Evolutionary conservation across 768 basidiomycete genomes (phyloP).

Genomic region (Tricholoma saponaceum): DNA sequence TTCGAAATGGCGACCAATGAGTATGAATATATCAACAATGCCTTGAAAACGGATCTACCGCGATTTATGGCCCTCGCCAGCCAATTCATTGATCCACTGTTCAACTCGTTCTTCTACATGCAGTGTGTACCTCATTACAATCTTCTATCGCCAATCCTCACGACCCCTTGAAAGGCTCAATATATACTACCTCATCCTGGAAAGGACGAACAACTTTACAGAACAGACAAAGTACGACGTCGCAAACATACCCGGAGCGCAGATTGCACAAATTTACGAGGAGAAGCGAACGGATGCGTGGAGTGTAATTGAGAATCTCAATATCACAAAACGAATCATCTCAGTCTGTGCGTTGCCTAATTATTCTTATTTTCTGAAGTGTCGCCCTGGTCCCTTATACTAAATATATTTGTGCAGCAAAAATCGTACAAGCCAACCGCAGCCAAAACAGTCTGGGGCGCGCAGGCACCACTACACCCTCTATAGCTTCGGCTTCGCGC

Average conservation of each 20-base stretch:
- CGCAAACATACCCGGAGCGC: slow-evolving; percentile 55
- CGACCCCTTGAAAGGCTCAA: slow-evolving; percentile 58
- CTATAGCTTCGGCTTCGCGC: slow-evolving; percentile 34
- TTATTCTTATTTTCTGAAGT: background rate
- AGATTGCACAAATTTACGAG: slow-evolving; percentile 78
- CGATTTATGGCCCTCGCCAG: slow-evolving; percentile 87
- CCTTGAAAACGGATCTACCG: slow-evolving; percentile 89
- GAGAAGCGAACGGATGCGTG: slow-evolving; percentile 80
- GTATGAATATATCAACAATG: slow-evolving; percentile 89
- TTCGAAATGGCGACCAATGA: slow-evolving; percentile 90
- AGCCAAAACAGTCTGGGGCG: slow-evolving; percentile 29
- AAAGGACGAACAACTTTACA: slow-evolving; percentile 88
- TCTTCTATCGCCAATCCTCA: background rate
- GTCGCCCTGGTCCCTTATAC: background rate
- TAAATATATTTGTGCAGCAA: slow-evolving; percentile 38
- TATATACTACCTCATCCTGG: slow-evolving; percentile 89
- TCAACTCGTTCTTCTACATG: slow-evolving; percentile 99
- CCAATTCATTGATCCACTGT: slow-evolving; percentile 93
- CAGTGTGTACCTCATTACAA: slow-evolving; percentile 57
- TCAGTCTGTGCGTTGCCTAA: slow-evolving; percentile 67
- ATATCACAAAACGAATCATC: slow-evolving; percentile 78
- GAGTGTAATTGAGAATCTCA: slow-evolving; percentile 71
- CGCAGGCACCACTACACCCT: slow-evolving; percentile 32
- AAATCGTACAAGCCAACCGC: slow-evolving; percentile 57
- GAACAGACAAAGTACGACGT: slow-evolving; percentile 75